Percentiles rank a stretch among this genome's conserved stretches.
phyloP scores from a whole-genome alignment of 2,329 filamentous ascomycete species.

The Trichoderma sp. region DNA sequence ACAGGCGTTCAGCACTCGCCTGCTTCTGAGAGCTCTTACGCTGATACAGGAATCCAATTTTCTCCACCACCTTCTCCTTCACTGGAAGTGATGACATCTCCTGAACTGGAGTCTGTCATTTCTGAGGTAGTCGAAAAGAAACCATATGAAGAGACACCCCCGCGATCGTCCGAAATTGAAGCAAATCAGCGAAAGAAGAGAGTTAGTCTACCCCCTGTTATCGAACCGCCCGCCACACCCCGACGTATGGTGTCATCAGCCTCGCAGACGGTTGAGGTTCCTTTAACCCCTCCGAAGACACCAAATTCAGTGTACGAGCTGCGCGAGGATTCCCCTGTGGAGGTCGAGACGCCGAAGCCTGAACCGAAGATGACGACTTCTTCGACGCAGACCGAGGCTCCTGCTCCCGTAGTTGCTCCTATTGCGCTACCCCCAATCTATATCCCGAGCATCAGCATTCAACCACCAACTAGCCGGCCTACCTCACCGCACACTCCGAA shows the following conservation, averaged over 20 bases:
- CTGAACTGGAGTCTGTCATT: conserved; percentile 45
- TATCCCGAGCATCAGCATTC: conserved; percentile 87
- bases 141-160: conserved; percentile 45
- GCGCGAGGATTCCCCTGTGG: conserved; percentile 43
- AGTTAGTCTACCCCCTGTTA: conserved; percentile 51
- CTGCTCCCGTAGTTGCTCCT: conserved; percentile 28
- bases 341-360: conserved; percentile 27
- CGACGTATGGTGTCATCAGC: conserved; percentile 60
- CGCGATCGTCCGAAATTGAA: conserved; percentile 59
- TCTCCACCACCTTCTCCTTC: conserved; percentile 79
- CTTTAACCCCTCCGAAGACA: conserved; percentile 65
- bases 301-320: conserved; percentile 54
- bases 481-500: conserved; percentile 72
- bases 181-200: conserved; percentile 74
- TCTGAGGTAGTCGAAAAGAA: conserved; percentile 38
- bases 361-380: conserved; percentile 50
- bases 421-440: conserved; percentile 46
- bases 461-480: conserved; percentile 84
- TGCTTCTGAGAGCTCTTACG: conserved; percentile 48
- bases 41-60: conserved; percentile 77
- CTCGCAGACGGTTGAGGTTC: conserved; percentile 29
- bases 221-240: conserved; percentile 45
- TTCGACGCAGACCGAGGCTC: conserved; percentile 61
- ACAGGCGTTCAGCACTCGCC: conserved; percentile 80
- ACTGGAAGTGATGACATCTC: conserved; percentile 41